Evolutionary conservation across 768 basidiomycete species (phyloP).

Genomic region (Xerocomellus amylosporus): DNA sequence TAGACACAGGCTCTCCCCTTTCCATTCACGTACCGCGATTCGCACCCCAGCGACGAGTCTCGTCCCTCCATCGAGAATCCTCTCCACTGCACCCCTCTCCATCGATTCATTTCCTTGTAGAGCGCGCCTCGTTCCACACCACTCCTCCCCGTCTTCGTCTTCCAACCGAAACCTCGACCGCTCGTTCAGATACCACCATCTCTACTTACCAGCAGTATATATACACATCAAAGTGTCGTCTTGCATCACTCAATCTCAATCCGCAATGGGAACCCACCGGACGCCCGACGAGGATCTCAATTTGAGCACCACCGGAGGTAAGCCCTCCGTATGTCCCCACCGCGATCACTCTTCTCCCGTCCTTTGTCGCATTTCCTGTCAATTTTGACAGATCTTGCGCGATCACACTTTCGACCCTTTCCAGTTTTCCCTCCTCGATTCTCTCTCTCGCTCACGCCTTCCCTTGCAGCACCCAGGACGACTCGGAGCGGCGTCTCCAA

Average conservation of each 20-base stretch:
- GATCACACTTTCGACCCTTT: slow-evolving; percentile 6
- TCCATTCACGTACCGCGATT: slow-evolving; percentile 9
- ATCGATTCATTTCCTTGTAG: slow-evolving; percentile 2
- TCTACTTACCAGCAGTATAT: background rate
- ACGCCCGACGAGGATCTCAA: slow-evolving; percentile 13
- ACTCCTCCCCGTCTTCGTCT: background rate
- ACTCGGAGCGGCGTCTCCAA: background rate
- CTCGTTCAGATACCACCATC: background rate
- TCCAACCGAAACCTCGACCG: background rate
- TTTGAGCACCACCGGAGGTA: slow-evolving; percentile 27
- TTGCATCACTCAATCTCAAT: background rate
- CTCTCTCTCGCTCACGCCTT: slow-evolving; percentile 4
- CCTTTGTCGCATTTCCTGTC: slow-evolving; percentile 9
- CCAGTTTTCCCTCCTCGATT: background rate
- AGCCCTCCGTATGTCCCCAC: slow-evolving; percentile 13
- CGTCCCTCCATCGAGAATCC: slow-evolving; percentile 15
- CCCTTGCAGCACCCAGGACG: slow-evolving; percentile 8
- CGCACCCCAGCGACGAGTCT: slow-evolving; percentile 1
- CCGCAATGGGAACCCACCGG: slow-evolving; percentile 28
- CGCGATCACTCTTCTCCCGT: slow-evolving; percentile 12
- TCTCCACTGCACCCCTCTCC: background rate
- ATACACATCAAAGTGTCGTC: background rate
- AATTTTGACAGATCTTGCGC: slow-evolving; percentile 9
- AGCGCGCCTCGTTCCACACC: background rate
- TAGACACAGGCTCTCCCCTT: background rate